A percentile compares a stretch with the other conserved stretches of the same genome.
Evolutionary conservation across 208 protist genomes (phyloP).

Genomic region (Trypanosoma congolense): DNA sequence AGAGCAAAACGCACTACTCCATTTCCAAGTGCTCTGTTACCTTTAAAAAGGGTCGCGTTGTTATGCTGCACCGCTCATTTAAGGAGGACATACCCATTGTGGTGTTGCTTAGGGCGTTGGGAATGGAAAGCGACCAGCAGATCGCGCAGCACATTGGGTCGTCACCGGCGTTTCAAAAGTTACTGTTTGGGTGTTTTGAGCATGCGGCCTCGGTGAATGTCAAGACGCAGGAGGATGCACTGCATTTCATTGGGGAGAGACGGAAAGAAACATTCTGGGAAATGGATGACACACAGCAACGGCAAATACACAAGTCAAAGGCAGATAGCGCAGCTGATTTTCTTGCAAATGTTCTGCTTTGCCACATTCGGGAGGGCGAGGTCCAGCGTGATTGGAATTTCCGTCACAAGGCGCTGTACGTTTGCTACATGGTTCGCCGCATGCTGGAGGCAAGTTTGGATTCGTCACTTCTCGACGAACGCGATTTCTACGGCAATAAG

Average conservation of each 20-base stretch:
- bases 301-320: conserved; percentile 69
- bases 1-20: conserved; percentile 91
- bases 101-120: conserved; percentile 97
- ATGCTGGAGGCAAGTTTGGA: conserved; percentile 94
- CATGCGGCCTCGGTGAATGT: conserved; percentile 80
- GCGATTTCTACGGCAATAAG: conserved; percentile 99
- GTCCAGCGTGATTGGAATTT: conserved; percentile 95
- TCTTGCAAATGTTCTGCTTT: conserved; percentile 91
- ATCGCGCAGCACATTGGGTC: conserved; percentile 97
- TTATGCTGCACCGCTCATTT: conserved; percentile 98
- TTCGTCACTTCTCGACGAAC: conserved; percentile 92
- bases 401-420: conserved; percentile 95
- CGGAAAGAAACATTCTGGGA: conserved; percentile 79
- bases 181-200: conserved; percentile 96
- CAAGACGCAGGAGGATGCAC: conserved; percentile 89
- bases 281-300: conserved; percentile 53
- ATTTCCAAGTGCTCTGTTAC: conserved; percentile 94
- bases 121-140: conserved; percentile 98
- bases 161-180: conserved; percentile 77
- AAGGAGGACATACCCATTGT: conserved; percentile 97
- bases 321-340: conserved; percentile 94
- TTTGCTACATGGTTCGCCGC: conserved; percentile 96
- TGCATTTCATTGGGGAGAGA: conserved; percentile 97
- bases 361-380: conserved; percentile 91
- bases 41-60: conserved; percentile 93